Evolutionary conservation across 2,329 filamentous ascomycete species (phyloP).

Genomic region (Aaosphaeria pasadenensis): DNA sequence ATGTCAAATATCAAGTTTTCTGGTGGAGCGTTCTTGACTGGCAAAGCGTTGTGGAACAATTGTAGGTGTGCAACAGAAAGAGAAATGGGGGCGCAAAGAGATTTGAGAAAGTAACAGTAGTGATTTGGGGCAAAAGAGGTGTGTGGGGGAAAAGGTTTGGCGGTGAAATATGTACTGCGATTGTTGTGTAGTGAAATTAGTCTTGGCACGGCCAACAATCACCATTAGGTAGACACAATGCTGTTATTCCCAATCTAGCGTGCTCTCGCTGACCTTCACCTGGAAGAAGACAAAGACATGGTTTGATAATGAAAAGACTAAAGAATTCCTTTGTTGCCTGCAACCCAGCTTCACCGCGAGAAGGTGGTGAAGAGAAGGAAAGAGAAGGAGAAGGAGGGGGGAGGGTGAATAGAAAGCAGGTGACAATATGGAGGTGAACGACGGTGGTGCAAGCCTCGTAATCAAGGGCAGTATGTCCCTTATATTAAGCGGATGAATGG

Average conservation of each 20-base stretch:
- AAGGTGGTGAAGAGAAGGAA: constrained; percentile 11
- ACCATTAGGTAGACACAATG: too few species aligned
- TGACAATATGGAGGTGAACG: constrained; percentile 12
- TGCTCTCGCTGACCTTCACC: constrained; percentile 17
- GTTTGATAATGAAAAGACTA: constrained; percentile 6
- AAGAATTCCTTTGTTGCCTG: constrained; percentile 9
- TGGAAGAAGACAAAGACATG: constrained; percentile 23
- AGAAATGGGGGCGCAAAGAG: too few species aligned
- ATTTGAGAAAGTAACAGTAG: too few species aligned
- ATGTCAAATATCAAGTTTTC: too few species aligned
- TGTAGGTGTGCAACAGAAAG: too few species aligned
- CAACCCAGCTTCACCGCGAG: constrained; percentile 12
- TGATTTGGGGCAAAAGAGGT: too few species aligned
- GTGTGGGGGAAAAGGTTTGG: too few species aligned
- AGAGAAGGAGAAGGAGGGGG: constrained; percentile 11
- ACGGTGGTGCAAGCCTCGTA: constrained; percentile 8
- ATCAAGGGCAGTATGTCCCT: constrained; percentile 1
- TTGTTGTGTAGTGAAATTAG: too few species aligned
- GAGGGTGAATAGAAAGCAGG: constrained; percentile 12
- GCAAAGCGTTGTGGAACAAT: too few species aligned
- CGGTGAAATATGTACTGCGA: too few species aligned
- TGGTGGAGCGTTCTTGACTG: not conserved
- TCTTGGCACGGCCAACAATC: too few species aligned
- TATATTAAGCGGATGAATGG: constrained; percentile 30
- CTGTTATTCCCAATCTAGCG: not conserved